phyloP scores from a whole-genome alignment of 2,329 filamentous ascomycete species.

The Ceratocystis alfenasii region DNA sequence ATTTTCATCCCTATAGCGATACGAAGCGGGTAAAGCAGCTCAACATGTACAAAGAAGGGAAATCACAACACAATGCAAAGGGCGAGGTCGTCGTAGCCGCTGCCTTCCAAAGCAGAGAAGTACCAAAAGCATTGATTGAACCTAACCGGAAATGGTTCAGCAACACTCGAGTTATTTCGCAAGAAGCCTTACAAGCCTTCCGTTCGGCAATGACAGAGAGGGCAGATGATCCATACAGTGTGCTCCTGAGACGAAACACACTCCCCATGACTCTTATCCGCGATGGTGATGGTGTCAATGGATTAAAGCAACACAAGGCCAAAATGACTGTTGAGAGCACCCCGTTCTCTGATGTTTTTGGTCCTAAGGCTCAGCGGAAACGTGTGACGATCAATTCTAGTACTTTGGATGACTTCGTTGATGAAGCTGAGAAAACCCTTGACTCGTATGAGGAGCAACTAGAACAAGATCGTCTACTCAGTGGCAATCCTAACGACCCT shows the following conservation, averaged over 20 bases:
- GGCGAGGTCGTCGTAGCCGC: constrained; percentile 80
- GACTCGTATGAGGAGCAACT: constrained; percentile 68
- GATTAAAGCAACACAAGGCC: constrained; percentile 80
- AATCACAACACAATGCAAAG: constrained; percentile 64
- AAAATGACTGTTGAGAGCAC: constrained; percentile 86
- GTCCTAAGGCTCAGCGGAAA: constrained; percentile 86
- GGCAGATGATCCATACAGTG: constrained; percentile 79
- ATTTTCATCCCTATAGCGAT: constrained; percentile 31
- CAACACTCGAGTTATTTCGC: constrained; percentile 77
- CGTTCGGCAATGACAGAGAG: constrained; percentile 85
- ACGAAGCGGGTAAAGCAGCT: constrained; percentile 82
- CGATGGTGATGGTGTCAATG: constrained; percentile 61
- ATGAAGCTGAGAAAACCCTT: constrained; percentile 66
- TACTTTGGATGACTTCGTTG: constrained; percentile 69
- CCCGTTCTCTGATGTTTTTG: constrained; percentile 81
- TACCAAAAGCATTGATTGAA: constrained; percentile 76
- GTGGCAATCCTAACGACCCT: constrained; percentile 50
- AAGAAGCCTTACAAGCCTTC: constrained; percentile 77
- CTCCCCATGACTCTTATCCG: constrained; percentile 88
- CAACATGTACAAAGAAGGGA: constrained; percentile 84
- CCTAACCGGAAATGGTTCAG: constrained; percentile 97
- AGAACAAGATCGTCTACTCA: constrained; percentile 66
- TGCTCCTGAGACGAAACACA: constrained; percentile 94
- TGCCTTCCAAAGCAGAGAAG: constrained; percentile 68
- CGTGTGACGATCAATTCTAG: constrained; percentile 78